Conservation (phyloP, 495 filamentous ascomycete species). For the Ramalina intermedia region DNA sequence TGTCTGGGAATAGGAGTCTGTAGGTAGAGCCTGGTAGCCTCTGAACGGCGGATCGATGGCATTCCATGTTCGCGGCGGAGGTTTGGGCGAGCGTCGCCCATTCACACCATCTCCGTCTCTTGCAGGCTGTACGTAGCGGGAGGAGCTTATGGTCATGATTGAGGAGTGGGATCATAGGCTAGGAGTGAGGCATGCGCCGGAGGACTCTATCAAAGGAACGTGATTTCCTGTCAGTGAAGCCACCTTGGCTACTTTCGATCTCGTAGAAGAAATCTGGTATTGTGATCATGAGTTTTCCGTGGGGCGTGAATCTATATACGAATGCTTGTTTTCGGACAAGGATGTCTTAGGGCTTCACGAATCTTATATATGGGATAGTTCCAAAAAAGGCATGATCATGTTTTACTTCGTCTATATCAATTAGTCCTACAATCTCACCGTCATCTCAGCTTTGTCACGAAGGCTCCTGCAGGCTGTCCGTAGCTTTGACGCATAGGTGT, state of each 20-base stretch:
- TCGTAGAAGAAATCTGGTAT: no score
- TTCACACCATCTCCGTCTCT: constrained; percentile 20
- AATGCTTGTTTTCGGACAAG: no score
- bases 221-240: background rate
- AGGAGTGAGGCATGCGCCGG: background rate
- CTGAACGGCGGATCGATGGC: constrained; percentile 68
- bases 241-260: no score
- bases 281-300: no score
- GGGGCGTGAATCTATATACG: no score
- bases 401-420: no score
- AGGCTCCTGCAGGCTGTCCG: constrained; percentile 72
- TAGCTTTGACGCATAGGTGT: constrained; percentile 37
- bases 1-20: constrained; percentile 52
- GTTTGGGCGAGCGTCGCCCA: constrained; percentile 29
- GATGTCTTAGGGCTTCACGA: no score
- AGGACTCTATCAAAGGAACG: no score
- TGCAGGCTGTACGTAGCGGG: constrained; percentile 26
- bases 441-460: constrained; percentile 23
- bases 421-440: no score
- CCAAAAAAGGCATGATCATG: no score
- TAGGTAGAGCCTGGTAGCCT: constrained; percentile 50
- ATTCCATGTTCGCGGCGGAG: constrained; percentile 33
- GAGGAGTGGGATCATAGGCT: background rate
- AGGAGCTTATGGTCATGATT: constrained; percentile 37
- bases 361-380: no score